Evolutionary conservation across 345 rosid genomes (phyloP), one percentile per base, ranked within the genome.

Genomic region (Corymbia maculata): DNA sequence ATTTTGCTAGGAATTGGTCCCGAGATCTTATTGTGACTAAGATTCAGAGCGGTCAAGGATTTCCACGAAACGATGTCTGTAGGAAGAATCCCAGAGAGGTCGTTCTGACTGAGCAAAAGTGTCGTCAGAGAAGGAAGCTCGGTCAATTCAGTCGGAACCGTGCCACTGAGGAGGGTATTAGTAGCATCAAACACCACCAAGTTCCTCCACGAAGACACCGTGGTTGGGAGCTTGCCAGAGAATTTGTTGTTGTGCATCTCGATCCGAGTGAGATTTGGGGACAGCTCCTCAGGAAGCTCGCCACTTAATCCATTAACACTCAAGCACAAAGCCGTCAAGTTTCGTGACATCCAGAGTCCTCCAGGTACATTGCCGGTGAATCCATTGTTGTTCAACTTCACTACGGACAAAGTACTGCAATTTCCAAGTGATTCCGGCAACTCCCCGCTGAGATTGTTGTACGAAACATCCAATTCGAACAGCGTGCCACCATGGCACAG

Each of bases 401-500:
- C 66, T 0, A 6, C 15, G 2, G 0, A 0, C 89, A 95, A 88
- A 89, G 93, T 89, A n/a, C 61, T 86, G 89, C 96, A 95, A 51
- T 92, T 93, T 11, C 91, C 94, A 16, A 95, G 93, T 26, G 95
- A 94, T 51, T 79, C 87, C 2, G 96, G 96, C 87, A 95, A 85
- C 86, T 94, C 92, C 79, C 98, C 97, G 6, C 70, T 87, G 80
- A 95, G 94, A 89, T 88, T 88, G 86, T 92, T 94, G 80, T 93
- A 90, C 6, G 50, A 70, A 49, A 94, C 95, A 12, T 86, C 79
- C 21, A 94, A 47, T 45, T 95, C 97, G 4, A 8, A 13, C 80
- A 95, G 89, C 88, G 75, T 91, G 3, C 95, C 94, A 1, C 88
- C 88, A 4, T 36, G 28, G 90, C 97, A 95, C 87, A 95, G 90